A percentile compares a stretch with the other conserved stretches of the same genome.
Evolutionary conservation across 2,329 filamentous ascomycete species (phyloP).

Genomic region (Corinectria fuckeliana): DNA sequence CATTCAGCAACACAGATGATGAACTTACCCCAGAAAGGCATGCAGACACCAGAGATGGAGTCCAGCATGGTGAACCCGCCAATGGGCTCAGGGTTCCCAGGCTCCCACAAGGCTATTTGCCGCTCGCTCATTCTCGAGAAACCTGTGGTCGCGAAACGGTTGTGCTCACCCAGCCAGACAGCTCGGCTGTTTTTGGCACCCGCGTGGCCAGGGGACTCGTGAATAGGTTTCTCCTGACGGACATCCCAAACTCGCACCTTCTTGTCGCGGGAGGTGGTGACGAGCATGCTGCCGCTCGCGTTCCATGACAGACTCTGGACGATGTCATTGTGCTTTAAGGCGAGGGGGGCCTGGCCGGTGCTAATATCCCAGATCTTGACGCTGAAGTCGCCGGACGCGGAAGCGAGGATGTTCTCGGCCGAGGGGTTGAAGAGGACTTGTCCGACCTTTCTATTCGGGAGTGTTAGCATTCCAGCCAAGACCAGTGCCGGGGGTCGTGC

Average conservation of each 20-base stretch:
- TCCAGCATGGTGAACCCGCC: conserved; percentile 90
- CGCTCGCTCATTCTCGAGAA: conserved; percentile 99
- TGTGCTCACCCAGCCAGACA: conserved; percentile 97
- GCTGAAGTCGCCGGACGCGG: conserved; percentile 91
- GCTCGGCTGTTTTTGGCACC: conserved; percentile 97
- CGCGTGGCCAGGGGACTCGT: conserved; percentile 84
- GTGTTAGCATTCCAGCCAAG: conserved; percentile 22
- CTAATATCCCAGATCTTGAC: conserved; percentile 96
- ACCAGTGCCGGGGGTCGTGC: not conserved
- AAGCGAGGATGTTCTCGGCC: conserved; percentile 93
- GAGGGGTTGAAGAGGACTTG: conserved; percentile 98
- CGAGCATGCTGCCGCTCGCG: conserved; percentile 83
- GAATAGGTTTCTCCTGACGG: conserved; percentile 85
- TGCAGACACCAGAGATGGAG: conserved; percentile 96
- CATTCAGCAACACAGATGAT: not conserved
- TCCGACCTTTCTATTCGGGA: conserved; percentile 81
- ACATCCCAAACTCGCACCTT: conserved; percentile 98
- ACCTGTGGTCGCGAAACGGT: conserved; percentile 93
- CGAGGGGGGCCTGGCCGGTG: conserved; percentile 75
- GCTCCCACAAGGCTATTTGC: conserved; percentile 95
- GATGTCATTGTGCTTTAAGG: conserved; percentile 86
- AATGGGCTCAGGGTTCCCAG: conserved; percentile 83
- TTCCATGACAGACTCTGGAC: conserved; percentile 97
- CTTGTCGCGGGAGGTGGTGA: conserved; percentile 96
- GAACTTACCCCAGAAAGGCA: conserved; percentile 93